Evolutionary conservation across 2,329 filamentous ascomycete species (phyloP).

Genomic region (Clarireedia hainanense): DNA sequence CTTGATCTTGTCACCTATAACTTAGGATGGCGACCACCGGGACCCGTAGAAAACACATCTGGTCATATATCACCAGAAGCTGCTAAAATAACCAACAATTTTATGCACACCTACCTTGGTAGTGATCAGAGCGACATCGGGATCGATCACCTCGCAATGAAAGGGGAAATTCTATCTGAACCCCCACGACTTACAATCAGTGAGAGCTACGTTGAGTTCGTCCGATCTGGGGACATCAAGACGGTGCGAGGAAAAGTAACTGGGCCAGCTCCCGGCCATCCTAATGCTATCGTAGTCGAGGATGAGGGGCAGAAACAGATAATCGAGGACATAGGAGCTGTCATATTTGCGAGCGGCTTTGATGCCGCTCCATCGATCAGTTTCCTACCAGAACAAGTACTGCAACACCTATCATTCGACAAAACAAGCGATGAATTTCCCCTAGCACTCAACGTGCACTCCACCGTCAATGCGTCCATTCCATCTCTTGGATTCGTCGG

Average conservation of each 20-base stretch:
- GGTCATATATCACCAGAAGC: constrained; percentile 55
- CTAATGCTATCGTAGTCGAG: constrained; percentile 25
- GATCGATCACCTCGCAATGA: constrained; percentile 28
- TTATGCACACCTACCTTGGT: constrained; percentile 41
- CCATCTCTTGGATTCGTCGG: constrained; percentile 70
- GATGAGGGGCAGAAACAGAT: constrained; percentile 19
- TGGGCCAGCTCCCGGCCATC: neutral
- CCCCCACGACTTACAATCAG: constrained; percentile 62
- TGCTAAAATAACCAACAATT: constrained; percentile 46
- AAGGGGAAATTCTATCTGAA: constrained; percentile 26
- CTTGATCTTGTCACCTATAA: constrained; percentile 69
- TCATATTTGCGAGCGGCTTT: constrained; percentile 73
- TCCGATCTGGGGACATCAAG: constrained; percentile 54
- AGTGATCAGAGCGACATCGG: constrained; percentile 45
- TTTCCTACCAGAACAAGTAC: constrained; percentile 52
- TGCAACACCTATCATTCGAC: constrained; percentile 50
- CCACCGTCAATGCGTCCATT: constrained; percentile 51
- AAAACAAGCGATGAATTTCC: constrained; percentile 41
- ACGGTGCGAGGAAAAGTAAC: constrained; percentile 27
- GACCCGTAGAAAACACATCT: constrained; percentile 52
- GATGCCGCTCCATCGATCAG: constrained; percentile 54
- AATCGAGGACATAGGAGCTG: constrained; percentile 52
- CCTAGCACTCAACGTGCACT: constrained; percentile 59
- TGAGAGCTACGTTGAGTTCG: constrained; percentile 66
- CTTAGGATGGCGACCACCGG: constrained; percentile 49